Percentiles rank a stretch among this genome's conserved stretches.
Conservation (phyloP, 768 basidiomycete genomes). For the Tremella fuciformis region DNA sequence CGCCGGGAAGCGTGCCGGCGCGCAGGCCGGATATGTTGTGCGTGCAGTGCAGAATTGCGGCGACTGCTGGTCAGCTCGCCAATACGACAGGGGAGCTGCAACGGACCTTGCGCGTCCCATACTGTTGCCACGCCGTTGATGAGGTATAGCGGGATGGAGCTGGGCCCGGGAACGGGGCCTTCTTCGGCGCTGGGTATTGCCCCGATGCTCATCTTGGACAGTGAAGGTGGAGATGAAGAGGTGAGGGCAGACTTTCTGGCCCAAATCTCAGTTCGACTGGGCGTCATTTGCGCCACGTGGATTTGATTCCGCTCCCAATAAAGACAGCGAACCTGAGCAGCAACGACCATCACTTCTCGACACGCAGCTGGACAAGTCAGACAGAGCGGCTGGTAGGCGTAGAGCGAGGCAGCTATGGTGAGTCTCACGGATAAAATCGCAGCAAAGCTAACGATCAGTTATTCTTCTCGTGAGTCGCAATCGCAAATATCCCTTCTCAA, state of each 20-base stretch:
- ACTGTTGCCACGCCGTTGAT: conserved; percentile 77
- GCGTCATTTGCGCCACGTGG: no score
- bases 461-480: conserved; percentile 2
- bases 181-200: no score
- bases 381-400: no score
- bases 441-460: neutral
- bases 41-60: conserved; percentile 70
- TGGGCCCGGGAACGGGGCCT: neutral
- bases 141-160: conserved; percentile 63
- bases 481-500: neutral
- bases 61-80: conserved; percentile 58
- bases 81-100: neutral
- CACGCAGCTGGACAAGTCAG: no score
- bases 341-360: no score
- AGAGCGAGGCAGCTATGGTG: no score
- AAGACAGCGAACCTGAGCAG: no score
- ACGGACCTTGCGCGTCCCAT: conserved; percentile 80
- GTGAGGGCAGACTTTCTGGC: no score
- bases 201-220: no score
- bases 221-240: no score
- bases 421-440: neutral
- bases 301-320: no score
- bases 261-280: no score
- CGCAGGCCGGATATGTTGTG: conserved; percentile 82
- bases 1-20: conserved; percentile 85